Base-by-base conservation (phyloP, 768 basidiomycete species). In the Macrocybe gigantea region DNA sequence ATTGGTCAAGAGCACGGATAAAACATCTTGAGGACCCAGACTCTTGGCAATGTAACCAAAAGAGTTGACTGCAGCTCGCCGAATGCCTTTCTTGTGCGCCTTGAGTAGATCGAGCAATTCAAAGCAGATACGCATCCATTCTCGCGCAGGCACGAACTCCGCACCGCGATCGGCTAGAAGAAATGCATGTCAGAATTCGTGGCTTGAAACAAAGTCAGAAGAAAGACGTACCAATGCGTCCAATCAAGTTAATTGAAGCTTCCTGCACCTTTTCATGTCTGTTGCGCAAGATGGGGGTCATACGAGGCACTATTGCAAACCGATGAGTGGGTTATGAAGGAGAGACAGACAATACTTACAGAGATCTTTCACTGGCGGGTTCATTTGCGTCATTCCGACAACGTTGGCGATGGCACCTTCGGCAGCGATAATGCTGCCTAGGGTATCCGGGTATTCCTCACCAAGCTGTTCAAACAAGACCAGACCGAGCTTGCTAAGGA, bases 71-170 rank as follows among this genome's bases (percentile, higher is more conserved):
- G 96, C 95, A 0, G 95, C 96, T 61, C 95, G 91, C 46, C 96
- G 88, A 61, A 98, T 99, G 38, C 89, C 95, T 68, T 97, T 97
- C 74, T 99, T 99, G 73, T 99, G 96, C 7, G 96, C 96, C 65
- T 98, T 98, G 59, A 98, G 78, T 22, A 99, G 76, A 61, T 98
- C 96, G 43, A 99, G 79, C 33, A 99, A 71, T 62, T 99, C 96
- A 67, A 99, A 98, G 64, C 96, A 98, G 61, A 99, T 98, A 61
- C 96, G 87, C 96, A 99, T 99, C 96, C 95, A 98, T 68, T 99
- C 96, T 59, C 96, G 83, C 7, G 96, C 95, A 11, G 96, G 94
- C 0, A 99, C 95, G 52, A 92, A 97, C 67, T 98, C 96, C 14
- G 96, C 95, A 47, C 96, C 96, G 67, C 96, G 93, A 82, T 99